Evolutionary conservation across 192 early-diverging fungal species (phyloP).

Genomic region (Linnemannia hyalina): DNA sequence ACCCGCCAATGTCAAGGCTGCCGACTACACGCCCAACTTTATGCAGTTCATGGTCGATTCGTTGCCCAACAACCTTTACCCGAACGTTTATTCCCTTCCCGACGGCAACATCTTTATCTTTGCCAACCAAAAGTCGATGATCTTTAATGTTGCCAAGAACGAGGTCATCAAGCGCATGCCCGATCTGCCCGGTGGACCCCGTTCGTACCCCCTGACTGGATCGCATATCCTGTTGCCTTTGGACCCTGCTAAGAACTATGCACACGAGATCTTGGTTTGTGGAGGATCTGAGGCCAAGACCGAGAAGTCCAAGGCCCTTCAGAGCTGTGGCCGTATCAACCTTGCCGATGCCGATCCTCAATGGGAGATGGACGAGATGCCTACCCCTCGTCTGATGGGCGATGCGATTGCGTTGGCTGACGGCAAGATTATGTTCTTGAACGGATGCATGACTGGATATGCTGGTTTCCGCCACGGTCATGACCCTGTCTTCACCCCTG

Average conservation of each 20-base stretch:
- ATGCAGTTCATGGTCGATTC: slow-evolving; percentile 64
- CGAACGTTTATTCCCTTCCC: slow-evolving; percentile 65
- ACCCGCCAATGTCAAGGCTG: slow-evolving; percentile 12
- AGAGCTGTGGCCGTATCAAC: slow-evolving; percentile 65
- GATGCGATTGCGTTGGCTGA: slow-evolving; percentile 67
- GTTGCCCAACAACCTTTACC: slow-evolving; percentile 67
- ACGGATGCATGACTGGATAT: slow-evolving; percentile 71
- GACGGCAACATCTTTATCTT: slow-evolving; percentile 65
- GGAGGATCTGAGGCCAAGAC: slow-evolving; percentile 63
- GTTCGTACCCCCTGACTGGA: slow-evolving; percentile 71
- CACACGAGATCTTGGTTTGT: slow-evolving; percentile 69
- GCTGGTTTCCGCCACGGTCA: slow-evolving; percentile 64
- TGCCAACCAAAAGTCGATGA: slow-evolving; percentile 65
- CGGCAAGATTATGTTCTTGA: slow-evolving; percentile 71
- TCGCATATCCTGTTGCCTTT: slow-evolving; percentile 69
- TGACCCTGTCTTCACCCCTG: slow-evolving; percentile 65
- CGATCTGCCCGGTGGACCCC: slow-evolving; percentile 58
- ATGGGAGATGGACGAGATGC: slow-evolving; percentile 70
- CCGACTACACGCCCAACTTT: slow-evolving; percentile 23
- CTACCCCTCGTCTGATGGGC: slow-evolving; percentile 62
- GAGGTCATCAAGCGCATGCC: slow-evolving; percentile 58
- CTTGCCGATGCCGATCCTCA: slow-evolving; percentile 52
- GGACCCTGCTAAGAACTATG: slow-evolving; percentile 67
- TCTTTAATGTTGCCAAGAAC: slow-evolving; percentile 62
- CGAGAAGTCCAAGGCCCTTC: slow-evolving; percentile 44